Evolutionary conservation across 495 filamentous ascomycete genomes (phyloP).

Genomic region (Jackrogersella multiformis): DNA sequence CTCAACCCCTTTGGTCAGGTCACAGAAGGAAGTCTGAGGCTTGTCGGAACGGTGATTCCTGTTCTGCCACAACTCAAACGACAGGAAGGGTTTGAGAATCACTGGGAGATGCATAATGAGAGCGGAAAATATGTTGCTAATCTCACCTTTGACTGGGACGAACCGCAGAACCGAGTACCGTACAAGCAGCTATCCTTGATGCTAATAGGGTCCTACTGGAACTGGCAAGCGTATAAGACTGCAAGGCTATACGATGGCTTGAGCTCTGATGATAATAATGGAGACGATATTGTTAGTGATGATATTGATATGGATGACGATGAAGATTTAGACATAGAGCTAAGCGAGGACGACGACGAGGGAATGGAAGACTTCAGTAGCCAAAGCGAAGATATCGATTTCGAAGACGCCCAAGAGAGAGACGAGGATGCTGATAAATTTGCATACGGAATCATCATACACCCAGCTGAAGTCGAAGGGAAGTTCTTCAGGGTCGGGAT

Average conservation of each 20-base stretch:
- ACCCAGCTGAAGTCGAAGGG: not conserved
- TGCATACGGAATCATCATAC: not conserved
- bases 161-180: not conserved
- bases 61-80: not conserved
- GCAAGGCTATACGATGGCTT: not conserved
- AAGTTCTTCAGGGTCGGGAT: slow-evolving; percentile 1
- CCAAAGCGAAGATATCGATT: not conserved
- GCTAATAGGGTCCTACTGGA: not conserved
- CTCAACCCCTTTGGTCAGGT: slow-evolving; percentile 6
- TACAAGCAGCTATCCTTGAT: not conserved
- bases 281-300: not conserved
- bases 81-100: not conserved
- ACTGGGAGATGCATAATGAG: slow-evolving; percentile 3
- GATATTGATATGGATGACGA: not conserved
- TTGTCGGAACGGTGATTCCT: not conserved
- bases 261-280: not conserved
- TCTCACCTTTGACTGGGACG: slow-evolving; percentile 8
- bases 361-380: not conserved
- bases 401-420: not conserved
- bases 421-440: not conserved
- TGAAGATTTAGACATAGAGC: not conserved
- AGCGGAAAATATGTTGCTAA: not conserved
- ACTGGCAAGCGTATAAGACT: not conserved
- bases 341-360: not conserved
- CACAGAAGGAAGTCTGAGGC: not conserved